Percentiles rank a stretch among this genome's conserved stretches.
Evolutionary conservation across 768 basidiomycete genomes (phyloP).

Genomic region (Trametes villosa): DNA sequence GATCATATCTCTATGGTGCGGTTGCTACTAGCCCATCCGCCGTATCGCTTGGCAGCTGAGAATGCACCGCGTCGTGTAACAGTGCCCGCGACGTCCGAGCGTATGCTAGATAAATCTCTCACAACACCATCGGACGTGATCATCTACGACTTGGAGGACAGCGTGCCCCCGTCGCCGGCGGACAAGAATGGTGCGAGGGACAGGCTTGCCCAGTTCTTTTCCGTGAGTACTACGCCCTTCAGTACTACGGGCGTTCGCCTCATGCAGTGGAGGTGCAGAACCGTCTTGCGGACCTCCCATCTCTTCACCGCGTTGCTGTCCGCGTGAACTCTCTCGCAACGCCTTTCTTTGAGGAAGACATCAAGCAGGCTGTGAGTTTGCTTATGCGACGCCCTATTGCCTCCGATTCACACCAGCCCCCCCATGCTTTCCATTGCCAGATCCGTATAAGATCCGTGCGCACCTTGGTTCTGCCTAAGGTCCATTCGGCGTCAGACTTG

Average conservation of each 20-base stretch:
- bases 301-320: constrained; percentile 61
- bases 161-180: constrained; percentile 61
- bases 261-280: background rate
- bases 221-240: too few relatives aligned
- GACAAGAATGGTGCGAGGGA: constrained; percentile 65
- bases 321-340: constrained; percentile 72
- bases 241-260: background rate
- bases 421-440: constrained; percentile 35
- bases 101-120: constrained; percentile 83
- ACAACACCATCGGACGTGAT: constrained; percentile 67
- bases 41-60: too few relatives aligned
- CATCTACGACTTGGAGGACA: constrained; percentile 91
- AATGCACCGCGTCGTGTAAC: too few relatives aligned
- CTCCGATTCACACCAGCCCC: constrained; percentile 6
- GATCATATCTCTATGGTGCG: constrained; percentile 14
- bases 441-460: constrained; percentile 51
- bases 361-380: constrained; percentile 57
- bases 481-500: constrained; percentile 71
- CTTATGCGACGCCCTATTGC: background rate
- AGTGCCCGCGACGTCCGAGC: constrained; percentile 82
- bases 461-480: constrained; percentile 84
- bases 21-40: too few relatives aligned
- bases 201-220: constrained; percentile 58
- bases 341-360: constrained; percentile 67
- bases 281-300: constrained; percentile 39